phyloP scores from a whole-genome alignment of 2,329 filamentous ascomycete genomes.

The Beauveria scarabaeidicola region DNA sequence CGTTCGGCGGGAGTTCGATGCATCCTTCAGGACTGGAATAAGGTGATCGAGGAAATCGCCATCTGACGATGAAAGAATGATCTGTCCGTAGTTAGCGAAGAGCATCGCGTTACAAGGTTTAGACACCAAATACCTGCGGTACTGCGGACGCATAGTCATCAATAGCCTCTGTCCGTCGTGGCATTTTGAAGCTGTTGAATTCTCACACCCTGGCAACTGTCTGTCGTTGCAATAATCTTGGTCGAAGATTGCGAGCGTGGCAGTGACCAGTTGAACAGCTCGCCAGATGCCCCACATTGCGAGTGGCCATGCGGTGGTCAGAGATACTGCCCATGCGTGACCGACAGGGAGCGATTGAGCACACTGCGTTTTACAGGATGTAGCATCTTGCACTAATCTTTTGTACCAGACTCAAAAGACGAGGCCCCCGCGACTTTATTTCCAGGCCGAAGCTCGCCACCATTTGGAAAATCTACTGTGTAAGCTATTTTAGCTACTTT shows the following conservation, averaged over 20 bases:
- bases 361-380: too few species aligned
- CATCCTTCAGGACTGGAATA: constrained; percentile 90
- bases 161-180: constrained; percentile 35
- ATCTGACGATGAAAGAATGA: constrained; percentile 85
- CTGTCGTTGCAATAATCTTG: background rate
- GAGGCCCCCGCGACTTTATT: too few species aligned
- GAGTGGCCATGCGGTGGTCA: background rate
- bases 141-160: constrained; percentile 40
- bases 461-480: too few species aligned
- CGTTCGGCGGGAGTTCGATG: constrained; percentile 64
- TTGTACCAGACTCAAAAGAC: too few species aligned
- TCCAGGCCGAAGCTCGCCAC: too few species aligned
- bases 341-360: background rate
- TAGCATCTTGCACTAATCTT: too few species aligned
- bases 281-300: constrained; percentile 1
- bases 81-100: constrained; percentile 42
- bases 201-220: background rate
- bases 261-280: background rate
- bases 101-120: constrained; percentile 5
- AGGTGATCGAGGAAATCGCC: constrained; percentile 92
- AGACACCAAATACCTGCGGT: constrained; percentile 31
- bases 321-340: background rate
- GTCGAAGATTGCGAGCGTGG: background rate
- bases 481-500: too few species aligned
- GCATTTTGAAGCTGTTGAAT: constrained; percentile 25